Conservation (phyloP, 1,284 basidiomycete genomes). For the Flammula alnicola region DNA sequence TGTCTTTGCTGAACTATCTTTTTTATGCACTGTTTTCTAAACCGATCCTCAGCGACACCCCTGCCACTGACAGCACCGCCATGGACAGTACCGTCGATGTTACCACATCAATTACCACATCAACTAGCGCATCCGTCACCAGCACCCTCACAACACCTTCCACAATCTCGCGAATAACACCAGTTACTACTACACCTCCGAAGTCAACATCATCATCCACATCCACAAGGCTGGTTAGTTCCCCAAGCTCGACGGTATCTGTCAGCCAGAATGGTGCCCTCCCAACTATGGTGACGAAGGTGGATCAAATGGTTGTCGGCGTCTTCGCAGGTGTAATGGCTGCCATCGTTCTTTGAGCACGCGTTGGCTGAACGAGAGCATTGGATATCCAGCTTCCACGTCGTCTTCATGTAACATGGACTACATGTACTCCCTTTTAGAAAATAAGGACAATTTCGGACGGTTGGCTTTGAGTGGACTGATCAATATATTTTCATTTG, state of each 20-base stretch:
- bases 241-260: neutral
- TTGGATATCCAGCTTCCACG: too few species aligned
- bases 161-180: neutral
- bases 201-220: neutral
- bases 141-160: neutral
- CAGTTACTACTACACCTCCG: neutral
- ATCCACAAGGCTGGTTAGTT: neutral
- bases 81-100: too few species aligned
- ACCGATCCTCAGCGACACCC: too few species aligned
- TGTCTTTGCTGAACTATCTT: too few species aligned
- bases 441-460: too few species aligned
- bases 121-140: neutral
- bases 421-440: too few species aligned
- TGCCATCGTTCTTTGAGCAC: conserved; percentile 9
- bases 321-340: conserved; percentile 8
- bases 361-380: too few species aligned
- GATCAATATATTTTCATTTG: too few species aligned
- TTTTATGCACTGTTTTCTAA: too few species aligned
- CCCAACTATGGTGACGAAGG: conserved; percentile 5
- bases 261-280: conserved; percentile 1
- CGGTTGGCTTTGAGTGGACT: too few species aligned
- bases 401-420: too few species aligned
- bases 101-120: neutral
- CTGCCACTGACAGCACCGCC: too few species aligned
- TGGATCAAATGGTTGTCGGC: conserved; percentile 4